These are phyloP conservation scores for Talaromyces marneffei DNA, from an alignment of 2,329 filamentous ascomycete genomes.

Conservation along the genomic window DNA sequence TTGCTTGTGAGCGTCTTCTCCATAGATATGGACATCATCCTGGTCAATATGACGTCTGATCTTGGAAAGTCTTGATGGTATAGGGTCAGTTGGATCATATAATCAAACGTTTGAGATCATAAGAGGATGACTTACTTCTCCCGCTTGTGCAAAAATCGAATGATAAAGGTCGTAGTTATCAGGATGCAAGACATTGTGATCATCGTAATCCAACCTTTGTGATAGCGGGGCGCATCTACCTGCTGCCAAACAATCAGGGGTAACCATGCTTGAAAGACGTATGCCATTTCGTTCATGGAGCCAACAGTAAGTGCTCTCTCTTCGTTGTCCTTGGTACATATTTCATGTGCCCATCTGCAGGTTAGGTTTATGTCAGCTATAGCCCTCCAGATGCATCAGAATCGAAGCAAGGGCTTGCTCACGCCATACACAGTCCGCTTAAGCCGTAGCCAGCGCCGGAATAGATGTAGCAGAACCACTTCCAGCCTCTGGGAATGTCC, in stretches of 20 bases:
- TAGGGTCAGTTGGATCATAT: not conserved
- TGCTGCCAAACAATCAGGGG: slow-evolving; percentile 63
- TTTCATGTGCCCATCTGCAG: slow-evolving; percentile 49
- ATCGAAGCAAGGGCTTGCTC: slow-evolving; percentile 17
- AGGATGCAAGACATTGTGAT: slow-evolving; percentile 45
- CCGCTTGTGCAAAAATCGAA: slow-evolving; percentile 43
- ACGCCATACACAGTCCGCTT: slow-evolving; percentile 48
- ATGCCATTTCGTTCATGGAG: slow-evolving; percentile 64
- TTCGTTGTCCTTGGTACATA: slow-evolving; percentile 54
- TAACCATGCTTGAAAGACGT: slow-evolving; percentile 64
- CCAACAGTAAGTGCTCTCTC: slow-evolving; percentile 62
- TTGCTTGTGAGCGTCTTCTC: not conserved
- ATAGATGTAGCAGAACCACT: slow-evolving; percentile 59
- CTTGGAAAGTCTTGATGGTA: not conserved
- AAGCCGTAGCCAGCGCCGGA: slow-evolving; percentile 44
- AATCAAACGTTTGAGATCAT: not conserved
- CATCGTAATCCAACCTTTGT: slow-evolving; percentile 56
- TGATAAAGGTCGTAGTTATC: slow-evolving; percentile 47
- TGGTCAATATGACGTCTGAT: not conserved
- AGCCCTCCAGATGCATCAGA: not conserved
- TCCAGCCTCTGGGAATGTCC: slow-evolving; percentile 51
- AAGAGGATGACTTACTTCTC: slow-evolving; percentile 25
- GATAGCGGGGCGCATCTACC: slow-evolving; percentile 55
- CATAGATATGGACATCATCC: not conserved
- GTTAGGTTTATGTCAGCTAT: slow-evolving; percentile 8